Percentiles rank a stretch among this genome's conserved stretches.
Evolutionary conservation across 805 yeast species (phyloP).

Genomic region (Suhomyces tanzawaensis): DNA sequence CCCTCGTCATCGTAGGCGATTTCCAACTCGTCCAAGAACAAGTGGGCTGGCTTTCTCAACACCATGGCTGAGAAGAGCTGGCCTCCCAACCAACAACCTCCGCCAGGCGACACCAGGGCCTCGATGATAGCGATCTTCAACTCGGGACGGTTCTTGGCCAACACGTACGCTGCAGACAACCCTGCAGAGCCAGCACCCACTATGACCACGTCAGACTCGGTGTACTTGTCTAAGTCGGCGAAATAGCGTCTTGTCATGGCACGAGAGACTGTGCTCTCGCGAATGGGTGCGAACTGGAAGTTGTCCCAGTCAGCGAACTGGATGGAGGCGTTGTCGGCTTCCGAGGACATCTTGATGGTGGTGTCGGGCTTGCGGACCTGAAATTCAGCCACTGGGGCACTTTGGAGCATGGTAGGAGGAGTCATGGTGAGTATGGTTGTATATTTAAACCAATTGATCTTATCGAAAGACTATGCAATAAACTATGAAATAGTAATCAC

Average conservation of each 20-base stretch:
- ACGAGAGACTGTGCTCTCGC: slow-evolving; percentile 76
- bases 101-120: slow-evolving; percentile 75
- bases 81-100: slow-evolving; percentile 79
- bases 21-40: slow-evolving; percentile 60
- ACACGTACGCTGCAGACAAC: slow-evolving; percentile 68
- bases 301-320: slow-evolving; percentile 60
- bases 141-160: slow-evolving; percentile 74
- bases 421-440: slow-evolving; percentile 18
- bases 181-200: slow-evolving; percentile 82
- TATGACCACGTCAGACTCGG: slow-evolving; percentile 72
- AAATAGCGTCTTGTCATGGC: slow-evolving; percentile 79
- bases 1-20: slow-evolving; percentile 77
- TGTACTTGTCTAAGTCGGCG: slow-evolving; percentile 67
- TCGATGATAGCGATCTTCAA: slow-evolving; percentile 71
- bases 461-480: no score
- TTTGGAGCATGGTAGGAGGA: slow-evolving; percentile 35
- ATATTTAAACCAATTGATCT: not conserved
- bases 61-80: slow-evolving; percentile 77
- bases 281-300: slow-evolving; percentile 67
- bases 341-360: slow-evolving; percentile 14
- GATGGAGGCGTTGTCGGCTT: slow-evolving; percentile 23
- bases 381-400: slow-evolving; percentile 15
- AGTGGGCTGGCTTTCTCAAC: slow-evolving; percentile 74
- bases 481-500: no score
- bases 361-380: not conserved